These are phyloP conservation scores for Penicillium polonicum DNA, from an alignment of 2,329 filamentous ascomycete genomes.

Conservation along the genomic window DNA sequence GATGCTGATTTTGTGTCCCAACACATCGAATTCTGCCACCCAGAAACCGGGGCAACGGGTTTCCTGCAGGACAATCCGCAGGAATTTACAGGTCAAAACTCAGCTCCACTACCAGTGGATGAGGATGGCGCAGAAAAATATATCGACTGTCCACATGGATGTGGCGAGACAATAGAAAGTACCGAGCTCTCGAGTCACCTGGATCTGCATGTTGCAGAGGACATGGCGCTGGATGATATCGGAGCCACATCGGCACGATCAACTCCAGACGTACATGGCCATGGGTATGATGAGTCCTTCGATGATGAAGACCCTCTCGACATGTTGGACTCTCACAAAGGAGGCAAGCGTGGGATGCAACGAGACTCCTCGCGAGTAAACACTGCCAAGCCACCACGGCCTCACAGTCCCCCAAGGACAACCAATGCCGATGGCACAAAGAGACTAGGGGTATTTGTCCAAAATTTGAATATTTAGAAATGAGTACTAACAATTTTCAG, in stretches of 20 bases:
- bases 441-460: slow-evolving; percentile 32
- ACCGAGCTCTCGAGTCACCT: slow-evolving; percentile 59
- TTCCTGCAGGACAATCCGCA: slow-evolving; percentile 17
- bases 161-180: slow-evolving; percentile 57
- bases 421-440: slow-evolving; percentile 23
- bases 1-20: slow-evolving; percentile 43
- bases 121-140: slow-evolving; percentile 38
- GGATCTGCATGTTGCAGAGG: slow-evolving; percentile 58
- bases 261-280: not conserved
- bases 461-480: not conserved
- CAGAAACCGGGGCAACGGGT: slow-evolving; percentile 37
- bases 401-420: slow-evolving; percentile 15
- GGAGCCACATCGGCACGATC: slow-evolving; percentile 10
- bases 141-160: slow-evolving; percentile 57
- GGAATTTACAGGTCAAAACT: not conserved
- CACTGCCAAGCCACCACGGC: slow-evolving; percentile 13
- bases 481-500: slow-evolving; percentile 31
- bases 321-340: slow-evolving; percentile 1
- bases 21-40: slow-evolving; percentile 48
- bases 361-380: slow-evolving; percentile 16
- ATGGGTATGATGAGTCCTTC: slow-evolving; percentile 10
- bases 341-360: slow-evolving; percentile 16
- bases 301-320: slow-evolving; percentile 14
- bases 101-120: slow-evolving; percentile 2
- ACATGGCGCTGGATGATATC: slow-evolving; percentile 44